Conservation (phyloP, 208 protist species). For the Baffinella frigidus region DNA sequence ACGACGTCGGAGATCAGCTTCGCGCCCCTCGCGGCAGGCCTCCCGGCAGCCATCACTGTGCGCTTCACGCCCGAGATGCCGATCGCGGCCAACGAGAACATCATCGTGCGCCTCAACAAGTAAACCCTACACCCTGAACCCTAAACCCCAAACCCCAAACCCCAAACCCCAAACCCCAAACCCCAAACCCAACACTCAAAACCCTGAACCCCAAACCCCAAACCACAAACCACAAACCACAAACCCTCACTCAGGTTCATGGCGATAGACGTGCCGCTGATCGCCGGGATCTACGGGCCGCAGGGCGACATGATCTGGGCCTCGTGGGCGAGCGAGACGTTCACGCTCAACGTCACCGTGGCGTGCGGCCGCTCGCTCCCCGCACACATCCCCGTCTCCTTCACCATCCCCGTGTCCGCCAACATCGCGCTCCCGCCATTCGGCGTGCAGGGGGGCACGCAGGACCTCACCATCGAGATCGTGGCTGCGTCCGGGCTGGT, state of each 20-base stretch:
- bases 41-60: background rate
- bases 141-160: no score
- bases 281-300: background rate
- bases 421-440: background rate
- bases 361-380: background rate
- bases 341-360: conserved; percentile 39
- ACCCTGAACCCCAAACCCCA: no score
- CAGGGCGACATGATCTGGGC: background rate
- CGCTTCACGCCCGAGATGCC: background rate
- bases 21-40: background rate
- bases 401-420: background rate
- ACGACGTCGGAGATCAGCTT: no score
- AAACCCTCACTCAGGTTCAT: no score
- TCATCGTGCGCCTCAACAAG: background rate
- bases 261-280: background rate
- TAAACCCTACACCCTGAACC: no score
- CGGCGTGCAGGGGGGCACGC: background rate
- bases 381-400: background rate
- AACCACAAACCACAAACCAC: no score
- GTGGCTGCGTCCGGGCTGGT: background rate
- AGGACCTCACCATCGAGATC: background rate
- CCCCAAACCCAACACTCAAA: no score
- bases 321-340: no score
- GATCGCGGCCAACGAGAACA: conserved; percentile 18
- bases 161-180: no score